Evolutionary conservation across 441 rosid species (phyloP), one percentile per base, ranked within the genome.

Genomic region (Populus hybrid): DNA sequence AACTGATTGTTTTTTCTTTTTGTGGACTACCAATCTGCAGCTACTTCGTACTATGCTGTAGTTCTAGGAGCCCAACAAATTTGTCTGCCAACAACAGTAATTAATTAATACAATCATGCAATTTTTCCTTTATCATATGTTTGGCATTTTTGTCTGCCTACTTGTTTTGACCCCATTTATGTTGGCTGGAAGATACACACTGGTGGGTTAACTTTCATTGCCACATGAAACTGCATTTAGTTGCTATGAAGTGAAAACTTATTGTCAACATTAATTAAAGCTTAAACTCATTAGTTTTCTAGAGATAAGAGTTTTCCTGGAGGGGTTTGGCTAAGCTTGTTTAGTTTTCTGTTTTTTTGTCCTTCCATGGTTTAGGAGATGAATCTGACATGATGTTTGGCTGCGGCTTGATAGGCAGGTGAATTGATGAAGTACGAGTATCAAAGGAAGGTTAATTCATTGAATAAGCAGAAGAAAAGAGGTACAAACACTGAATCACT

Each of bases 341-440:
- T 28, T 34, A 50, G 16, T 30, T 28, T 69, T 18, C 21, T 59
- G 32, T n/a, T 8, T 12, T 42, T 72, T 70, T 71, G 23, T 30
- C 35, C 10, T 66, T 67, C 20, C 14, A 35, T 67, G 50, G 24
- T 10, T 69, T 67, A 12, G 63, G 34, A 24, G 50, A n/a, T 35
- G 50, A 76, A 63, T 80, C 82, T 77, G 72, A 79, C 73, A 38
- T 80, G 83, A 72, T 78, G 61, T 50, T 78, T 79, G 57, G 74
- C 40, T 83, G 35, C 81, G 77, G 76, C 57, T 88, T 80, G 78
- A 78, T 83, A 94, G 99, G 95, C 92, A 0, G 97, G 97, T 79
- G 98, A 95, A 79, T 86, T 85, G 18, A 91, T 95, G 97, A 94
- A 95, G 80, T 85, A 86, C 63, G 99, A 90, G 79, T 94, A 95